Evolutionary conservation across 2,329 filamentous ascomycete genomes (phyloP), one percentile per base, ranked within the genome.

Genomic region (Neurospora sp.): DNA sequence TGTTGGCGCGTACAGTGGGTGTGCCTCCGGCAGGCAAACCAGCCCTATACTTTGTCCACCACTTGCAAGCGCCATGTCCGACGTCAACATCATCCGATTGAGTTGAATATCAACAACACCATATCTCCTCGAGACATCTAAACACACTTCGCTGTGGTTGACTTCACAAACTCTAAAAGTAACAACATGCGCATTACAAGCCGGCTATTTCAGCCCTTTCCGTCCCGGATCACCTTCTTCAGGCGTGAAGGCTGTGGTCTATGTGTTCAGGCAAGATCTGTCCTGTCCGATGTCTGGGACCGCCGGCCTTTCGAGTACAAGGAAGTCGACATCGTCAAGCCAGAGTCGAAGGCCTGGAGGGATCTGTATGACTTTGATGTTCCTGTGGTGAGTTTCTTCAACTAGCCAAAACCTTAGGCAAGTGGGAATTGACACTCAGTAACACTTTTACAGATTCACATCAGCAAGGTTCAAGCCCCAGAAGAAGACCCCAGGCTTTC

Each of bases 361-460:
- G 84, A 89, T 67, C 76, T 93, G 1, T 95, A 95, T 77, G 91
- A 93, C 70, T 92, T 93, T 77, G 92, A 95, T 74, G 91, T 92
- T 8, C 92, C 92, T 0, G 92, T 94, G 76, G 91, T 94, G 82
- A 76, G 85, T 79, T 40, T 39, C 1, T 6, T 11, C 17, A 39
- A 17, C 4, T 28, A 68, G 12, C 43, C 37, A 33, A 67, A 17
- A 8, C 19, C 3, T 66, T 19, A 23, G 5, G 33, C 33, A 33
- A 38, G 15, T 66, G 39, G 52, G n/a, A 65, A 5, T 28, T 6
- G 15, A 46, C 11, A 65, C 28, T 70, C 36, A 39, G 4, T 67
- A 15, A 17, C 28, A 39, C 38, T 15, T 66, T 66, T 5, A 28
- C 68, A 88, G 87, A 87, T 88, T 72, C 87, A 89, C 71, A 82